These are phyloP conservation scores for Sporopachydermia cereana DNA, from an alignment of 1,139 yeast genomes.

Conservation along the genomic window DNA sequence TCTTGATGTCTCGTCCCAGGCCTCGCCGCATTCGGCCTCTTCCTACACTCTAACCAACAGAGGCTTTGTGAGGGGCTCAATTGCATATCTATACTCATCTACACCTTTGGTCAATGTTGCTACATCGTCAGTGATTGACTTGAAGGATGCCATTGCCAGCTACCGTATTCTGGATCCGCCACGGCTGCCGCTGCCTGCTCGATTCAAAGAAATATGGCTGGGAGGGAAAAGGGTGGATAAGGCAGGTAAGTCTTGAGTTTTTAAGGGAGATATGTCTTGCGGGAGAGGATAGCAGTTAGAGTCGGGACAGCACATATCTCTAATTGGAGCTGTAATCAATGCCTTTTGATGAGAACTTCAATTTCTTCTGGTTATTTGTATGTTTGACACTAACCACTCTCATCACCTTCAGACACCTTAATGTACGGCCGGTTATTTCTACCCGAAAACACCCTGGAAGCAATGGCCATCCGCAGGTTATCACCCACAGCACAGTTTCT, in stretches of 20 bases:
- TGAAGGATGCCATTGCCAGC: constrained; percentile 74
- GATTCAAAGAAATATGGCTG: constrained; percentile 21
- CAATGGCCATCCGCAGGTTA: constrained; percentile 66
- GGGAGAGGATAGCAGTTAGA: constrained; percentile 6
- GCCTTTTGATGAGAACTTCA: constrained; percentile 6
- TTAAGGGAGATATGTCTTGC: constrained; percentile 7
- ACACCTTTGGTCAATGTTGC: constrained; percentile 39
- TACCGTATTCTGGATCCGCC: constrained; percentile 50
- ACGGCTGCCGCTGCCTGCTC: constrained; percentile 14
- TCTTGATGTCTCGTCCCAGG: constrained; percentile 58
- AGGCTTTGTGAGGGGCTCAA: constrained; percentile 65
- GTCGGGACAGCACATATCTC: neutral
- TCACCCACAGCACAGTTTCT: constrained; percentile 50
- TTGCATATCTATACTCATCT: constrained; percentile 72
- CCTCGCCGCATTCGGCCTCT: constrained; percentile 63
- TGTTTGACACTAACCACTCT: neutral
- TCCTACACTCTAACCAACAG: constrained; percentile 62
- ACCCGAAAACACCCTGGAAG: constrained; percentile 82
- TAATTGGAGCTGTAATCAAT: constrained; percentile 8
- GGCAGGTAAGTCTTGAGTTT: constrained; percentile 10
- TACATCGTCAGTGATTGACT: constrained; percentile 42
- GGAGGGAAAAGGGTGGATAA: constrained; percentile 23
- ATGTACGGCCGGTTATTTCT: constrained; percentile 80
- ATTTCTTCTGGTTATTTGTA: neutral
- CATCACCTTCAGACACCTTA: constrained; percentile 22